Conservation (phyloP, 2,329 filamentous ascomycete genomes). For the Alternaria angustiovoidea region DNA sequence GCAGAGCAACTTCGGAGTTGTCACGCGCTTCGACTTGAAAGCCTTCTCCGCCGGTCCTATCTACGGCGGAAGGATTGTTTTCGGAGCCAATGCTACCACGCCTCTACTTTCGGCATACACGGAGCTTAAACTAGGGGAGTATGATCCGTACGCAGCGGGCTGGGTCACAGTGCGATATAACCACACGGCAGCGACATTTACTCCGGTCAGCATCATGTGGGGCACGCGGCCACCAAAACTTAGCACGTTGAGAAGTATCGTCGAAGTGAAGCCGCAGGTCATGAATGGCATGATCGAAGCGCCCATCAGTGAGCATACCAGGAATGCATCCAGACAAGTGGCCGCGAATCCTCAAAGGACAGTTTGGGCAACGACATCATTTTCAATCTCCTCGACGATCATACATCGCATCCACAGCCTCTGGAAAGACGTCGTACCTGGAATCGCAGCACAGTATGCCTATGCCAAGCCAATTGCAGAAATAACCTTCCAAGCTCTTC, state of each 20-base stretch:
- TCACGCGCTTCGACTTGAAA: conserved; percentile 53
- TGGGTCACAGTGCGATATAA: conserved; percentile 37
- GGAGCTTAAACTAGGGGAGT: conserved; percentile 26
- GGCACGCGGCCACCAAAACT: conserved; percentile 32
- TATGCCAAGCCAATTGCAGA: conserved; percentile 25
- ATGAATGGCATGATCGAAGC: conserved; percentile 28
- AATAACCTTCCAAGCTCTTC: conserved; percentile 34
- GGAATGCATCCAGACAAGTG: conserved; percentile 30
- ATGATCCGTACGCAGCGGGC: conserved; percentile 35
- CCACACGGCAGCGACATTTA: conserved; percentile 23
- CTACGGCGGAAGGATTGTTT: conserved; percentile 31
- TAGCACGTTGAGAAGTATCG: conserved; percentile 24
- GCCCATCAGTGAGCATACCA: conserved; percentile 26
- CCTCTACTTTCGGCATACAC: conserved; percentile 31
- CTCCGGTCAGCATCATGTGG: conserved; percentile 32
- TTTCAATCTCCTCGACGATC: conserved; percentile 28
- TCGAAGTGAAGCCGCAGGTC: conserved; percentile 24
- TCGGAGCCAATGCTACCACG: conserved; percentile 19
- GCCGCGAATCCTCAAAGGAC: conserved; percentile 23
- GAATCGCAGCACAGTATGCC: conserved; percentile 22
- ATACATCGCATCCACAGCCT: conserved; percentile 26
- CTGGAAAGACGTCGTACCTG: conserved; percentile 28
- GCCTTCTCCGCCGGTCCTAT: conserved; percentile 25
- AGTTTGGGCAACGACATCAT: conserved; percentile 38
- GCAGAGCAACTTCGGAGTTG: conserved; percentile 55